Evolutionary conservation across 208 protist genomes (phyloP).

Genomic region (Leishmania guyanensis): DNA sequence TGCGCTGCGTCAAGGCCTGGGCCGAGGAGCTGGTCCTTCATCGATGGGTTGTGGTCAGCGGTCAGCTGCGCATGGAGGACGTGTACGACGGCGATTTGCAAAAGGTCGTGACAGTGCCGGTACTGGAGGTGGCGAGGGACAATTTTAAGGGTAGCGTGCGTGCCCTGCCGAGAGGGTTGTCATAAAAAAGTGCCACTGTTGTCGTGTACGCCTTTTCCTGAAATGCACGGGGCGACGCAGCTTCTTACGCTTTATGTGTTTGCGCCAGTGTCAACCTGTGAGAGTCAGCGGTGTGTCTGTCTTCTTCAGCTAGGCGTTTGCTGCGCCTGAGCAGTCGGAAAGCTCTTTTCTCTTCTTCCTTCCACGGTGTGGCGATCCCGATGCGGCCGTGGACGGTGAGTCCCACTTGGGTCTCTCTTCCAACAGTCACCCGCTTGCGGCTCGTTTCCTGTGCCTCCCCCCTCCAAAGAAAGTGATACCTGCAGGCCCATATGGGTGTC

Average conservation of each 20-base stretch:
- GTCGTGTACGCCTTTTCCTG: neutral
- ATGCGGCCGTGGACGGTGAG: too few relatives aligned
- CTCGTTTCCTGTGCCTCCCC: neutral
- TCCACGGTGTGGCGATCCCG: too few relatives aligned
- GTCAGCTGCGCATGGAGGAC: slow-evolving; percentile 55
- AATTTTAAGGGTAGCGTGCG: slow-evolving; percentile 16
- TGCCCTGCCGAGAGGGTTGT: neutral
- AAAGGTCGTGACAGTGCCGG: slow-evolving; percentile 43
- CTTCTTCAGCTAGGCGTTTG: neutral
- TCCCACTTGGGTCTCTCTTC: neutral
- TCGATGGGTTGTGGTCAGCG: slow-evolving; percentile 48
- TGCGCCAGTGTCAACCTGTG: neutral
- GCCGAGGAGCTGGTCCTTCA: slow-evolving; percentile 17
- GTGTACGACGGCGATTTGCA: slow-evolving; percentile 45
- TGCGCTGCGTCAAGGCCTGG: slow-evolving; percentile 28
- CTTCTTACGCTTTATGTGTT: neutral
- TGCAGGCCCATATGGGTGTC: neutral
- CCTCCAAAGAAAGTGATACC: neutral
- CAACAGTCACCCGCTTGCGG: neutral
- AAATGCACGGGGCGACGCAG: neutral
- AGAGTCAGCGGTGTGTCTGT: neutral
- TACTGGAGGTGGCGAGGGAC: slow-evolving; percentile 43
- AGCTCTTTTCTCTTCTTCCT: neutral
- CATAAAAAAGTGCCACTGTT: neutral
- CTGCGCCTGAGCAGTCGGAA: neutral